A percentile compares a stretch with the other conserved stretches of the same genome.
These are phyloP conservation scores for Carex parvula DNA, from an alignment of 176 grass and related monocot species.

Conservation along the genomic window DNA sequence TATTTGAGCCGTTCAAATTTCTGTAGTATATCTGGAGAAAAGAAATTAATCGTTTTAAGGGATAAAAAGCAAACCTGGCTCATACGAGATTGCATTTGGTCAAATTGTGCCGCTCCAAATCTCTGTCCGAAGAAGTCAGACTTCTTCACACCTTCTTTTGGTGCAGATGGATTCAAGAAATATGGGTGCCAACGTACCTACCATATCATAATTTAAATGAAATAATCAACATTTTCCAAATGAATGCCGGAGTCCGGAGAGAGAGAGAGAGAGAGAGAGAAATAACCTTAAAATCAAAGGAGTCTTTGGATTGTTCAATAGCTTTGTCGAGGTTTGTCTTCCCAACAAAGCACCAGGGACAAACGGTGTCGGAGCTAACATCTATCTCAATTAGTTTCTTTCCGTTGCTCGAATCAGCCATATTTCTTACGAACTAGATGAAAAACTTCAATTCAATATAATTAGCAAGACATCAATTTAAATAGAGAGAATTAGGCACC, in stretches of 20 bases:
- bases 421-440: conserved; percentile 41
- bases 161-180: conserved; percentile 69
- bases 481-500: neutral
- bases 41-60: neutral
- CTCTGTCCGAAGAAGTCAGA: conserved; percentile 53
- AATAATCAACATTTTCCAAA: neutral
- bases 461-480: neutral
- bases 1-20: neutral
- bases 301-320: conserved; percentile 67
- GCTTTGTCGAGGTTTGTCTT: conserved; percentile 86
- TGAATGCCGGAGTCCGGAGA: neutral
- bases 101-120: conserved; percentile 66
- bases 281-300: conserved; percentile 80
- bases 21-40: neutral
- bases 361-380: conserved; percentile 83
- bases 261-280: conserved; percentile 10
- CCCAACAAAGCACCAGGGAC: conserved; percentile 97
- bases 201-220: neutral
- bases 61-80: conserved; percentile 45
- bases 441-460: conserved; percentile 11
- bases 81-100: conserved; percentile 60
- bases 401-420: conserved; percentile 46
- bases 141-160: conserved; percentile 85
- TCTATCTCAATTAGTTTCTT: conserved; percentile 82
- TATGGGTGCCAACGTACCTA: conserved; percentile 93